These are phyloP conservation scores for Talaromyces sp. DNA, from an alignment of 2,329 filamentous ascomycete species.

Conservation along the genomic window DNA sequence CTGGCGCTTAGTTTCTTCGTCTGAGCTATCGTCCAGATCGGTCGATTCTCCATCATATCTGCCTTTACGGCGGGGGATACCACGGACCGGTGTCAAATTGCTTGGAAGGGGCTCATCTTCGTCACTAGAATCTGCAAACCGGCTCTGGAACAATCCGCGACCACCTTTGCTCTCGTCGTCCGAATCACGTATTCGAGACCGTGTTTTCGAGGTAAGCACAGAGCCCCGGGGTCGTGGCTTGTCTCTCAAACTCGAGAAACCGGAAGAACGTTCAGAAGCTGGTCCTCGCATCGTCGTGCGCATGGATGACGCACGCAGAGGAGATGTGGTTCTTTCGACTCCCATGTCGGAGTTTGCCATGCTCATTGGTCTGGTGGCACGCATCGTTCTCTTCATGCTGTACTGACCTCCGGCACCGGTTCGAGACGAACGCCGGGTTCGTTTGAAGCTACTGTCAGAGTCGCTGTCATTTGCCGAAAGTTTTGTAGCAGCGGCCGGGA, in stretches of 20 bases:
- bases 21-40: slow-evolving; percentile 61
- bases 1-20: slow-evolving; percentile 43
- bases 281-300: slow-evolving; percentile 52
- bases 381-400: slow-evolving; percentile 73
- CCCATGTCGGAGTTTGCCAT: slow-evolving; percentile 38
- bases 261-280: slow-evolving; percentile 43
- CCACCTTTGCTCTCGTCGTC: slow-evolving; percentile 58
- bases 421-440: slow-evolving; percentile 52
- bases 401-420: slow-evolving; percentile 52
- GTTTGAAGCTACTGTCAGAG: slow-evolving; percentile 73
- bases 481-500: slow-evolving; percentile 44
- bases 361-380: slow-evolving; percentile 48
- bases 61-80: slow-evolving; percentile 59
- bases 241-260: slow-evolving; percentile 42
- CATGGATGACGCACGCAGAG: slow-evolving; percentile 52
- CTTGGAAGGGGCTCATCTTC: slow-evolving; percentile 54
- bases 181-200: slow-evolving; percentile 59
- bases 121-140: slow-evolving; percentile 72
- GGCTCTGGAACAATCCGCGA: slow-evolving; percentile 50
- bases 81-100: slow-evolving; percentile 55
- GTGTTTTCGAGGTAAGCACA: slow-evolving; percentile 26
- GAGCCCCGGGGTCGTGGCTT: slow-evolving; percentile 28
- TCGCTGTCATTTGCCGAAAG: slow-evolving; percentile 66
- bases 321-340: slow-evolving; percentile 57
- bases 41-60: slow-evolving; percentile 62